Base-by-base conservation (phyloP, 2,329 filamentous ascomycete species). In the Monosporascus sp. region DNA sequence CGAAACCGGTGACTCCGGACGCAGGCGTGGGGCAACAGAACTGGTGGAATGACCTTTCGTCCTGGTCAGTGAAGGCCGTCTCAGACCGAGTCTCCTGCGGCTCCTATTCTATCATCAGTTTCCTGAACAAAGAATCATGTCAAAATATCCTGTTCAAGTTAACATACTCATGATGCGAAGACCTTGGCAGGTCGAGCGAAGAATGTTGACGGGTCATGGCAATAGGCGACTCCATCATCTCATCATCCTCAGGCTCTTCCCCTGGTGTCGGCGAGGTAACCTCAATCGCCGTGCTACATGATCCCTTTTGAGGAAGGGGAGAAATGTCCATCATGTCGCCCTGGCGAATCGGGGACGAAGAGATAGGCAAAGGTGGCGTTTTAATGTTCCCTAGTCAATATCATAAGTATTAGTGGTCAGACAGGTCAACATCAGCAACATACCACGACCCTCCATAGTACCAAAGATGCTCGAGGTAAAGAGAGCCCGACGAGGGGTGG, bases 241-340 rank as follows among this genome's bases (percentile, higher is more conserved):
- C 78, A 27, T 80, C 66, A 44, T 67, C 73, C 27, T 72, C 67
- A 55, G 68, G 59, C 47, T 72, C 70, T 53, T 76, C 72, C 17
- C 74, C 78, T 8, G 87, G 87, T 2, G 87, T 88, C 2, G 90
- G 89, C 31, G 89, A 92, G 31, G 83, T 80, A 51, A 90, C 71
- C 59, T 87, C 84, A 57, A 89, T 76, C 60, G 87, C 79, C 31
- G 78, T 70, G 72, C 78, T 72, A 65, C 84, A 91, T 14, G 88
- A 80, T 31, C 81, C 76, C 76, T 96, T 97, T 76, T 96, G 90
- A 55, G 91, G 92, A 41, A 97, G 74, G 39, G 94, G 93, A 45
- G 93, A 97, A 70, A 97, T 85, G 66, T 97, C 92, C 90, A 97
- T 96, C 52, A 84, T 78, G 69, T 96, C 91, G 55, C 82, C 80